Evolutionary conservation across 2,329 filamentous ascomycete species (phyloP), one percentile per base, ranked within the genome.

Genomic region (Ophiostoma angusticollis): DNA sequence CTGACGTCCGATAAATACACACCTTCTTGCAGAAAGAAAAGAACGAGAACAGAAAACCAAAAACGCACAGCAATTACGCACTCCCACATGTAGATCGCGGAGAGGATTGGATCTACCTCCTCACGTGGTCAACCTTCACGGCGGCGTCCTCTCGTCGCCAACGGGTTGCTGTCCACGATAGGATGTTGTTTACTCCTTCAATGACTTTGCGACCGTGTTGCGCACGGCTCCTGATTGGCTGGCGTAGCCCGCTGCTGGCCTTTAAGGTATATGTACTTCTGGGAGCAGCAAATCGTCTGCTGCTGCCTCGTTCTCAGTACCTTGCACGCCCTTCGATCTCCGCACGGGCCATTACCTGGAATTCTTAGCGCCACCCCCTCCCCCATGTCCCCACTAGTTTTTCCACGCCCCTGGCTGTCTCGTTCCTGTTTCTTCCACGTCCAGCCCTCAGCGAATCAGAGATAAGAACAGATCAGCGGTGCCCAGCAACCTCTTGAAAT

Each of bases 391-490:
- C n/a, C 19, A 34, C 31, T 35, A 34, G 8, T 24, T 24, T 23
- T 28, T 19, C 22, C 16, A 23, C 31, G 16, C 40, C 24, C 40
- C 31, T 25, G 24, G n/a, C 24, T 25, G 14, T 34, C 35, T 21
- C 39, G 7, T 40, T 37, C 25, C 29, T 31, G 11, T 27, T 16
- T 33, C 27, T 25, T 32, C 44, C 30, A 31, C 44, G 43, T 44
- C 51, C 51, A 51, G 49, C 47, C 46, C 49, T 34, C 38, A 38
- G 30, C 45, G 40, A 48, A 48, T 47, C 46, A 47, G 47, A 49
- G 47, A 53, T 50, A 50, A 54, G 52, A 48, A 49, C 46, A 49
- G 45, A 49, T 49, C 50, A 54, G 40, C 40, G 44, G 39, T 37
- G 29, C 34, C 36, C 36, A 35, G 44, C 42, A 46, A 37, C 43